Evolutionary conservation across 2,329 filamentous ascomycete species (phyloP).

Genomic region (Pestalotiopsis sp.): DNA sequence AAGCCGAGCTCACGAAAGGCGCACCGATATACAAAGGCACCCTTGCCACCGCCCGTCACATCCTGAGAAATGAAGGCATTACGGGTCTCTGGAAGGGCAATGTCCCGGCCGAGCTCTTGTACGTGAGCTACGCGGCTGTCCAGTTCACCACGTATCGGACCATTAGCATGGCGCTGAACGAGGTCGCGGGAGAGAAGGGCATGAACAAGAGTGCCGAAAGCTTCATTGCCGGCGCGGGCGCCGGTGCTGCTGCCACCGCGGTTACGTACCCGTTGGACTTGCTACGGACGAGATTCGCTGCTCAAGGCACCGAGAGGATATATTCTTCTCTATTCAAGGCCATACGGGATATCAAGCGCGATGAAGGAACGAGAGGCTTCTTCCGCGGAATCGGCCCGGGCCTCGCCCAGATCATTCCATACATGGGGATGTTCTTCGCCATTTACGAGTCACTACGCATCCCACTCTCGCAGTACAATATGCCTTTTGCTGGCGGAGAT

Average conservation of each 20-base stretch:
- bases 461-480: conserved; percentile 54
- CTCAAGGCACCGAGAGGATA: conserved; percentile 80
- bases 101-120: conserved; percentile 91
- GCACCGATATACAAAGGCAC: conserved; percentile 73
- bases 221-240: conserved; percentile 81
- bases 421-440: conserved; percentile 96
- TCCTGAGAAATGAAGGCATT: conserved; percentile 80
- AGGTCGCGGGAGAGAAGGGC: conserved; percentile 43
- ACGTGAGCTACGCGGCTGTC: conserved; percentile 84
- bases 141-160: conserved; percentile 91
- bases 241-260: conserved; percentile 81
- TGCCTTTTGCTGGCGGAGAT: conserved; percentile 79
- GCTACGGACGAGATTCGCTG: conserved; percentile 92
- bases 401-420: conserved; percentile 86
- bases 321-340: conserved; percentile 74
- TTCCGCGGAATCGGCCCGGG: conserved; percentile 86
- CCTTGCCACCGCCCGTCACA: conserved; percentile 73
- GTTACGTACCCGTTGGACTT: conserved; percentile 92
- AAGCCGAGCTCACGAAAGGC: conserved; percentile 46
- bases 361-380: conserved; percentile 80
- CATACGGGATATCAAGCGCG: conserved; percentile 69
- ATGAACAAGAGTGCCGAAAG: conserved; percentile 73
- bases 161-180: conserved; percentile 68
- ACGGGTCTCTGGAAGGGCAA: conserved; percentile 97
- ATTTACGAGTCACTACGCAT: conserved; percentile 78